Evolutionary conservation across 208 protist genomes (phyloP), one percentile per base, ranked within the genome.

Genomic region (Leishmania braziliensis): DNA sequence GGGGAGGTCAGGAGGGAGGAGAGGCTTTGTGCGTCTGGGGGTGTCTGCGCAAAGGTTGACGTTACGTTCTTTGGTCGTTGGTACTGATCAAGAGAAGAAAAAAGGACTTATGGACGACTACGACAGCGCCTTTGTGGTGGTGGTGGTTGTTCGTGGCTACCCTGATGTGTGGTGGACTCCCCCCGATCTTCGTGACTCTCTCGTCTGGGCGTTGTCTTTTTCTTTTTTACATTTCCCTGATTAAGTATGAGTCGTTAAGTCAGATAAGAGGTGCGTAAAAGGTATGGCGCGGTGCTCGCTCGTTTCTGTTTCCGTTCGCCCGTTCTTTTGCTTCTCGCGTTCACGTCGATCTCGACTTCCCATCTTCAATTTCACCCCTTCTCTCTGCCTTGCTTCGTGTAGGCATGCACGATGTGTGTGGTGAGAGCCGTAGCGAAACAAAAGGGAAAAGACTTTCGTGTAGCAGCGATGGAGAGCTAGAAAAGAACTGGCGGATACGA

Each of bases 191-290:
- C 0, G 26, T 70, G 65, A 0, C 6, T 16, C 39, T 16, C 18
- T 23, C 23, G n/a, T 50, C 29, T 68, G 16, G 6, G 2, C 36
- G 33, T 6, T 39, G 16, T 43, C 2, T 46, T 53, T 26, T 66
- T 33, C n/a, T 33, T 2, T 48, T n/a, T 36, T 53, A 14, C 26
- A 26, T 18, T 71, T 33, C 10, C 23, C 48, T 79, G 69, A 36
- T 36, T 29, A 63, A 80, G 14, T 16, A 60, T 26, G 39, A 16
- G 33, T 72, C 4, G 18, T 18, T 72, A 51, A 72, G 46, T 51
- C 46, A 20, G 43, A 63, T 69, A 79, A 79, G 29, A 79, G 18
- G 16, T 18, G 18, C 20, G 50, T 80, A 80, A 53, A 80, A 53
- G 26, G 23, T 16, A 72, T 50, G 66, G 39, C 39, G 5, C 66